phyloP scores from a whole-genome alignment of 2,329 filamentous ascomycete genomes.

The Cadophora luteo-olivacea region DNA sequence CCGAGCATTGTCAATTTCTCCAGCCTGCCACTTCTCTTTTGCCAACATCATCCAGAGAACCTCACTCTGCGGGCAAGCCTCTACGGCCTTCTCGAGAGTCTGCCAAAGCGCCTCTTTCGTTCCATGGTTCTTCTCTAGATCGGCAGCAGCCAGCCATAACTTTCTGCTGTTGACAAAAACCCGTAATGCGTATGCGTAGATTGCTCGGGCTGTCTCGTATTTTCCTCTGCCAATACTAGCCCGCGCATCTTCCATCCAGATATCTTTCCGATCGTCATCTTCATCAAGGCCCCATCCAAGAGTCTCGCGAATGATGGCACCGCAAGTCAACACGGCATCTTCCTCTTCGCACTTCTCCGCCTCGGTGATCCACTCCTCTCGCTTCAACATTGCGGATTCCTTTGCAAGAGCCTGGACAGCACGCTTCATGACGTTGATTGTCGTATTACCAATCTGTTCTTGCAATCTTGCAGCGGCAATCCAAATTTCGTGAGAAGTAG shows the following conservation, averaged over 20 bases:
- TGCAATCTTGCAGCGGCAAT: conserved; percentile 91
- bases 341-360: conserved; percentile 96
- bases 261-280: conserved; percentile 93
- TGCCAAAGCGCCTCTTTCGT: conserved; percentile 82
- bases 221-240: conserved; percentile 79
- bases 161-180: conserved; percentile 89
- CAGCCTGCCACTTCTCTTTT: conserved; percentile 90
- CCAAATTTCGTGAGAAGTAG: conserved; percentile 95
- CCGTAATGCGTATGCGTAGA: conserved; percentile 88
- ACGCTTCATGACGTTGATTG: conserved; percentile 93
- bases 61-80: conserved; percentile 89
- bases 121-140: conserved; percentile 90
- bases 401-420: conserved; percentile 87
- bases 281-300: conserved; percentile 93
- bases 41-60: conserved; percentile 96
- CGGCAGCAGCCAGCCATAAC: conserved; percentile 88
- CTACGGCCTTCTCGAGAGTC: conserved; percentile 90
- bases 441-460: conserved; percentile 82
- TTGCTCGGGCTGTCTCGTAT: conserved; percentile 90
- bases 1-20: conserved; percentile 85
- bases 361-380: conserved; percentile 95
- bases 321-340: conserved; percentile 84
- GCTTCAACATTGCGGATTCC: conserved; percentile 94
- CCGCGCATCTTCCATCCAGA: conserved; percentile 94
- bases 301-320: conserved; percentile 89